Percentiles rank a stretch among this genome's conserved stretches.
These are phyloP conservation scores for Schoenoplectus tabernaemontani DNA, from an alignment of 202 grass and related monocot genomes.

Conservation along the genomic window DNA sequence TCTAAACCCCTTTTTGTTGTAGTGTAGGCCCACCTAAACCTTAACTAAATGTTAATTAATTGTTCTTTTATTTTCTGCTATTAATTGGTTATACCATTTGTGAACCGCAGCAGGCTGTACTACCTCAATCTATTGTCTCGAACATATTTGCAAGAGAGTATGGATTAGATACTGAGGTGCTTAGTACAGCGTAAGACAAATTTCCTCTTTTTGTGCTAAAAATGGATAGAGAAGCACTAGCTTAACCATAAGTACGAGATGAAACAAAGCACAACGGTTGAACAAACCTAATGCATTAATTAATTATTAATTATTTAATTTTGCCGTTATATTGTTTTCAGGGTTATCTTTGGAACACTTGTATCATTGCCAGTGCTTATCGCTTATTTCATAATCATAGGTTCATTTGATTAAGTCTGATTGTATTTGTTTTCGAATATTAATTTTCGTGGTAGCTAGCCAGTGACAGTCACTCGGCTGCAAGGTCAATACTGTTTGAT, in stretches of 20 bases:
- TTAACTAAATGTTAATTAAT: background rate
- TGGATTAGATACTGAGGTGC: slow-evolving; percentile 53
- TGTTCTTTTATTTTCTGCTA: background rate
- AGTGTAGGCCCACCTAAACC: background rate
- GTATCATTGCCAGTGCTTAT: slow-evolving; percentile 53
- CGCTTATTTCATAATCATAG: slow-evolving; percentile 32
- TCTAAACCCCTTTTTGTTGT: no score
- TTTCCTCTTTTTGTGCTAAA: background rate
- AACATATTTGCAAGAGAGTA: slow-evolving; percentile 76
- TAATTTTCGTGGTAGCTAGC: background rate
- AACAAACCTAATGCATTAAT: background rate
- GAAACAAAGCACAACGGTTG: background rate
- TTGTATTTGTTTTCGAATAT: background rate
- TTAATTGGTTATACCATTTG: background rate
- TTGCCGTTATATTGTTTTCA: slow-evolving; percentile 12
- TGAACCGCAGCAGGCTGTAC: slow-evolving; percentile 47
- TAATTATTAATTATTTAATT: background rate
- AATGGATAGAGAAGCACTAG: background rate
- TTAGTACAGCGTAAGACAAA: slow-evolving; percentile 51
- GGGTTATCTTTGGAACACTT: slow-evolving; percentile 64
- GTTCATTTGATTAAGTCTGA: slow-evolving; percentile 9
- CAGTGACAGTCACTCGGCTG: background rate
- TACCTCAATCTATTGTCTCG: slow-evolving; percentile 58
- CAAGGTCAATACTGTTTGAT: background rate
- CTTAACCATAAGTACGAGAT: background rate